Evolutionary conservation across 306 rosid species (phyloP).

Genomic region (Coriaria nepalensis): DNA sequence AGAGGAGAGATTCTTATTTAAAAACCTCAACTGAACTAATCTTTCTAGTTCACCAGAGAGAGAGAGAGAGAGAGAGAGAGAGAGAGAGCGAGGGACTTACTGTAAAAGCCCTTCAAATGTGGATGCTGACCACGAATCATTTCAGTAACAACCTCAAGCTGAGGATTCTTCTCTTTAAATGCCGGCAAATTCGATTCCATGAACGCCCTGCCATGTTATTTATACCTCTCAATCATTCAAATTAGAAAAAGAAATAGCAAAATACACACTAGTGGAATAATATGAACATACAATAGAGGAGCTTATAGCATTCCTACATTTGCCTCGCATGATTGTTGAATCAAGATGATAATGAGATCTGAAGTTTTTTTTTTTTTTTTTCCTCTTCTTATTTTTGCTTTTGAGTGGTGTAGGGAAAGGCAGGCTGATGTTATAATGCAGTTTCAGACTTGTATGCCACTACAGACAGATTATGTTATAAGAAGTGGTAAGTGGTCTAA

Average conservation of each 20-base stretch:
- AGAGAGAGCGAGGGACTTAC: slow-evolving; percentile 31
- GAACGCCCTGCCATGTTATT: slow-evolving; percentile 48
- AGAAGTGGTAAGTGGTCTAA: no score
- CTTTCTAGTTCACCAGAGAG: not conserved
- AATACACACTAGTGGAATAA: no score
- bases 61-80: not conserved
- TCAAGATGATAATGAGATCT: no score
- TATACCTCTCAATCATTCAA: slow-evolving; percentile 7
- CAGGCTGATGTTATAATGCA: no score
- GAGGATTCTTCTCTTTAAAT: slow-evolving; percentile 70
- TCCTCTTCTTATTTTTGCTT: no score
- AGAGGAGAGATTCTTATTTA: slow-evolving; percentile 4
- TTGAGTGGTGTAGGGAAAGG: no score
- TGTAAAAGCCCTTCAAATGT: slow-evolving; percentile 61
- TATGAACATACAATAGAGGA: no score
- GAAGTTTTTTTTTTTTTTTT: no score
- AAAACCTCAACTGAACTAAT: not conserved
- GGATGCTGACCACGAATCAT: slow-evolving; percentile 95
- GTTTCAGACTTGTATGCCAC: no score
- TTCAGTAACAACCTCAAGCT: slow-evolving; percentile 69
- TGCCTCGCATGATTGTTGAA: no score
- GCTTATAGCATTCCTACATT: no score
- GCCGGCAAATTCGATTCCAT: slow-evolving; percentile 66
- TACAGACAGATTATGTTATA: no score
- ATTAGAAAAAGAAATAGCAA: not conserved